Evolutionary conservation across 345 rosid species (phyloP), one percentile per base, ranked within the genome.

Genomic region (Clausena lansium): DNA sequence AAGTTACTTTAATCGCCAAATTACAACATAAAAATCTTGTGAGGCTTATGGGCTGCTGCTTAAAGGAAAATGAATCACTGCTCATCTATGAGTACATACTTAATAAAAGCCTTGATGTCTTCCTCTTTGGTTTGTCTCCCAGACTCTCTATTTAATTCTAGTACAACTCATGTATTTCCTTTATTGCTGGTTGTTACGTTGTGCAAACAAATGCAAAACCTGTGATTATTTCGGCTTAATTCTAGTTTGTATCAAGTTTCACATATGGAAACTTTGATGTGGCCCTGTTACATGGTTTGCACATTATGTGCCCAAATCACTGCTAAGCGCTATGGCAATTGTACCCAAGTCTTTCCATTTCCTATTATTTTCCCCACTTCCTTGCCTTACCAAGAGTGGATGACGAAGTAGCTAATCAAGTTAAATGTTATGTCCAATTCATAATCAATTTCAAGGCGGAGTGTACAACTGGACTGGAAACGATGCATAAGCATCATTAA

Each of bases 401-500:
- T 52, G 57, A 5, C 57, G 5, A 52, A 52, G 57, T 52, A 52
- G 57, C 22, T 17, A 52, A 52, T 17, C 57, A 52, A 1, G 22
- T 52, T 15, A 52, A 52, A 52, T 17, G 22, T 0, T 62, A 45
- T 4, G 19, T 4, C 52, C 6, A 7, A 20, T 54, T 55, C 19
- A 33, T 58, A 50, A 38, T 61, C 20, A 75, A 76, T 75, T 75
- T 3, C 79, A 62, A 64, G 6, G 9, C 28, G 9, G 2, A 6
- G 76, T 4, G 15, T 63, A n/a, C 25, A 50, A 15, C 13, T 80
- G 54, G 76, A 64, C 45, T 81, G 83, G 80, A 70, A 58, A 58
- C 75, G n/a, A 33, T 86, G 86, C 19, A 13, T 76, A 32, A 76
- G 22, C 68, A 87, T 87, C 70, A 73, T 83, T 24, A 76, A 77